These are phyloP conservation scores for Aspergillus sparsus DNA, from an alignment of 495 filamentous ascomycete species.

Conservation along the genomic window DNA sequence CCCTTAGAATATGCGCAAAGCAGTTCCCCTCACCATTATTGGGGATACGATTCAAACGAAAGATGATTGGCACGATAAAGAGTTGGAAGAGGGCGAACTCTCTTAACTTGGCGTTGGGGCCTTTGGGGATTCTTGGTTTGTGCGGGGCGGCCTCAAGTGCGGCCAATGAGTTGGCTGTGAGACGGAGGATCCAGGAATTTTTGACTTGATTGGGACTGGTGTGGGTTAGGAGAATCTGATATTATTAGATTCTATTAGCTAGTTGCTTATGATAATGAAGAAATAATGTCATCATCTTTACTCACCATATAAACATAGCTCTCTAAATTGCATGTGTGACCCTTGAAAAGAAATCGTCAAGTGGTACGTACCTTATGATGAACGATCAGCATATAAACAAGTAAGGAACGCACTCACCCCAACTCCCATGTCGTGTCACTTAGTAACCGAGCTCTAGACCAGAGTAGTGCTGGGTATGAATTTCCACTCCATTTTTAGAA, in stretches of 20 bases:
- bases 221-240: neutral
- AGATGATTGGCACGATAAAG: slow-evolving; percentile 15
- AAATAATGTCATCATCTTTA: no score
- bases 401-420: no score
- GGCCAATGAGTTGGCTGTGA: neutral
- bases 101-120: neutral
- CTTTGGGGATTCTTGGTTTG: neutral
- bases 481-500: no score
- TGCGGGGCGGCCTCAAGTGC: neutral
- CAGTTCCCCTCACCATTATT: slow-evolving; percentile 1
- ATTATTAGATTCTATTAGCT: slow-evolving; percentile 3
- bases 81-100: neutral
- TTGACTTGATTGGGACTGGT: neutral
- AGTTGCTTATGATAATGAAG: neutral
- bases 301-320: no score
- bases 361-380: no score
- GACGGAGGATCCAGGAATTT: neutral
- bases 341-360: no score
- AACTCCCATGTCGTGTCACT: no score
- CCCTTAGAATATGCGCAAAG: neutral
- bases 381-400: no score
- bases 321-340: no score
- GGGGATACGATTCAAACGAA: neutral
- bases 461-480: no score
- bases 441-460: no score